Conservation (phyloP, 208 protist genomes). For the Trypanosomatidae sp. region DNA sequence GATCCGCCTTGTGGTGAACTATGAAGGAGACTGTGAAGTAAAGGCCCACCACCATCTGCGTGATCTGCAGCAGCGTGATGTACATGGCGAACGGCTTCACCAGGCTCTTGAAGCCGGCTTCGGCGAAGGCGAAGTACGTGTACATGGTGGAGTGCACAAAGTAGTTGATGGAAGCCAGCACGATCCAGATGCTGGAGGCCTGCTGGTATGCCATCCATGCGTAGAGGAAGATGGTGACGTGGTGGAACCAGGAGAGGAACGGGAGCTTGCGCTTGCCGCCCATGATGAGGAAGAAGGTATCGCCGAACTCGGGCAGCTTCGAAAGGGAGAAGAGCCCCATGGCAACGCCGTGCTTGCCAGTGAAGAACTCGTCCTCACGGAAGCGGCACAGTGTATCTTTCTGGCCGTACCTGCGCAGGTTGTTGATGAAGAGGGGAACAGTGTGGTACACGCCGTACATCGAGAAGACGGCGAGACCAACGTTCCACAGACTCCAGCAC, state of each 20-base stretch:
- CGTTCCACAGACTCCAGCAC: constrained; percentile 75
- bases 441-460: constrained; percentile 51
- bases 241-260: constrained; percentile 89
- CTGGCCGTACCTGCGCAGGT: constrained; percentile 25
- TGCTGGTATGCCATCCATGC: constrained; percentile 72
- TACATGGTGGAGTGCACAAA: constrained; percentile 96
- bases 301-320: constrained; percentile 72
- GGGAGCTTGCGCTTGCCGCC: constrained; percentile 60
- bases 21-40: constrained; percentile 55
- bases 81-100: constrained; percentile 66
- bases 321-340: constrained; percentile 64
- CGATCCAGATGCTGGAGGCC: constrained; percentile 43
- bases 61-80: constrained; percentile 84
- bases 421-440: constrained; percentile 36
- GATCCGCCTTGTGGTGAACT: constrained; percentile 24
- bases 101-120: constrained; percentile 49
- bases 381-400: constrained; percentile 49
- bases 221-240: constrained; percentile 87
- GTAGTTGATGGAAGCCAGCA: constrained; percentile 91
- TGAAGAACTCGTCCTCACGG: constrained; percentile 36
- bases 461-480: constrained; percentile 75
- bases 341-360: constrained; percentile 42
- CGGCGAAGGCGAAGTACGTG: constrained; percentile 87
- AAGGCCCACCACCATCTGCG: constrained; percentile 91
- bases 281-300: constrained; percentile 74